Base-by-base conservation (phyloP, 257 asterid species). In the Fraxinus cuspidata region DNA sequence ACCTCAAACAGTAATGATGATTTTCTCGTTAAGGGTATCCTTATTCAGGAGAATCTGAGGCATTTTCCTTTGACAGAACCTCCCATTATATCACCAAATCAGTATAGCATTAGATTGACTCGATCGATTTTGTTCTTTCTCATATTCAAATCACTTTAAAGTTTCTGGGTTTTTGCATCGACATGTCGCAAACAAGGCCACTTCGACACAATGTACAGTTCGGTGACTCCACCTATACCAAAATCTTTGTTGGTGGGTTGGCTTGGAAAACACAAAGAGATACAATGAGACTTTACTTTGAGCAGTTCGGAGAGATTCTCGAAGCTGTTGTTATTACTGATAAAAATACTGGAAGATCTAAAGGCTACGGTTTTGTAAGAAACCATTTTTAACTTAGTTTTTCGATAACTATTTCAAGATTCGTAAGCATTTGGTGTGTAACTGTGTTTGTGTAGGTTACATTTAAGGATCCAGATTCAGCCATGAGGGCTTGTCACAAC, bases 231-330 rank as follows among this genome's bases (percentile, higher is more conserved):
- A 37, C 42, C 2, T 37, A 37, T 37, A 37, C 96, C 13, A 94
- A 94, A 88, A 96, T 92, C 70, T 94, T 94, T 78, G 99, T 94
- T 11, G 99, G 99, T 78, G 99, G 98, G 28, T 81, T 94, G 83
- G 99, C 99, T 47, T 94, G 99, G 99, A 97, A 94, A 82, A 94
- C 99, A 70, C 96, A 89, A 72, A 94, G 96, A 82, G 96, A 92
- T 76, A 92, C 95, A 81, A 86, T 92, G 97, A 84, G 94, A 69
- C 91, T 89, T 0, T 91, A 91, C 73, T 94, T 94, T 73, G 96
- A 94, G 82, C 99, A 91, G 83, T 94, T 94, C 40, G 99, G 99
- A 65, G 97, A 94, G 68, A 94, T 94, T 88, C 97, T 37, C 10
- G 42, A 37, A 37, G 42, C 42, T 37, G 42, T 37, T 37, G 42